phyloP scores from a whole-genome alignment of 228 moss, liverwort and hornwort genomes.

The Sphagnum magellanicum region DNA sequence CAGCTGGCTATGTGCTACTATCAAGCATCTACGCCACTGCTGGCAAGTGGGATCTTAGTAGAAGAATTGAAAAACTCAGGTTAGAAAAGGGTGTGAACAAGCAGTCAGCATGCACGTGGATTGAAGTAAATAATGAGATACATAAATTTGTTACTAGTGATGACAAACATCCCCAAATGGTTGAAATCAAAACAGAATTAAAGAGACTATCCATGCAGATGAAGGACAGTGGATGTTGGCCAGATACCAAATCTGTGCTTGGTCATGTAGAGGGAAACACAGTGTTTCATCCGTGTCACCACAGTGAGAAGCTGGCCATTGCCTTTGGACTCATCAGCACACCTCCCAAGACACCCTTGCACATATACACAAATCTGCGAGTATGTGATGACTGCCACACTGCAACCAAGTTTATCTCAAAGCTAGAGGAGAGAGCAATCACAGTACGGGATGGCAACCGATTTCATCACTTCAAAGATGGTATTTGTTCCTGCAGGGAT shows the following conservation, averaged over 20 bases:
- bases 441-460: slow-evolving; percentile 45
- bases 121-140: background rate
- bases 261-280: background rate
- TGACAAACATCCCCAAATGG: background rate
- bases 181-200: background rate
- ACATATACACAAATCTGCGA: slow-evolving; percentile 45
- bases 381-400: slow-evolving; percentile 52
- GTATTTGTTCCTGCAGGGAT: slow-evolving; percentile 52
- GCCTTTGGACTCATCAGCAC: background rate
- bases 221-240: background rate
- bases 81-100: background rate
- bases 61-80: background rate
- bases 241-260: background rate
- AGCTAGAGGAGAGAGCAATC: slow-evolving; percentile 34
- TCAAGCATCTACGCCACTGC: background rate
- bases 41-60: background rate
- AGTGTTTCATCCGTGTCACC: background rate
- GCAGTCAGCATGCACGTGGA: background rate
- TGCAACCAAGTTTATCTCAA: slow-evolving; percentile 54
- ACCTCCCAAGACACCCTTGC: slow-evolving; percentile 13
- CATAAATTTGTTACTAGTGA: background rate
- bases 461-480: slow-evolving; percentile 49
- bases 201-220: background rate
- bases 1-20: background rate
- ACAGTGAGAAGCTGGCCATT: background rate